Evolutionary conservation across 371 early-diverging fungal genomes (phyloP).

Genomic region (Lichtheimia ornata): DNA sequence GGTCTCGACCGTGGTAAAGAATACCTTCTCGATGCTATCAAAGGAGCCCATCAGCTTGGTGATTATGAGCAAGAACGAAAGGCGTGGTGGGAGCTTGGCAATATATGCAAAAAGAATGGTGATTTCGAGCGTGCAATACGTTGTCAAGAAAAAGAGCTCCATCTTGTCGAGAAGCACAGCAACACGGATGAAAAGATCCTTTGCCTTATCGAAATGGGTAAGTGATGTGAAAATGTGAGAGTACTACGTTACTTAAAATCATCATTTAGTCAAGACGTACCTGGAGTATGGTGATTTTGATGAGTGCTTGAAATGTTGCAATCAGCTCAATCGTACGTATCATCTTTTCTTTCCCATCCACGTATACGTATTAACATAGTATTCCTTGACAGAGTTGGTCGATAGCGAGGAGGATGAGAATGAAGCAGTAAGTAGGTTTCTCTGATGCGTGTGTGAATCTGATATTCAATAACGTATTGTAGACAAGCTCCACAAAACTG

Average conservation of each 20-base stretch:
- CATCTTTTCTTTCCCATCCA: no score
- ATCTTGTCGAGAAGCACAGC: slow-evolving; percentile 13
- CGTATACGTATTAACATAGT: no score
- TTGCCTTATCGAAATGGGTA: slow-evolving; percentile 36
- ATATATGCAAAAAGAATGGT: slow-evolving; percentile 20
- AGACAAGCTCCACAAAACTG: background rate
- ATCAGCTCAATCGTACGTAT: slow-evolving; percentile 16
- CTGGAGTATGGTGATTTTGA: slow-evolving; percentile 19
- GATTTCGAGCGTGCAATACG: slow-evolving; percentile 17
- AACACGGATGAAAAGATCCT: slow-evolving; percentile 23
- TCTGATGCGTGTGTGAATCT: no score
- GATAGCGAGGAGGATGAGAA: no score
- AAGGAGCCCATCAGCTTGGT: slow-evolving; percentile 15
- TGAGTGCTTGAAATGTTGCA: slow-evolving; percentile 10
- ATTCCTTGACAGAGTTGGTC: no score
- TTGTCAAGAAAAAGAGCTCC: slow-evolving; percentile 31
- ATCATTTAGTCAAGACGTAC: slow-evolving; percentile 14
- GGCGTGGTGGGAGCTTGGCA: slow-evolving; percentile 41
- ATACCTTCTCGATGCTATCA: slow-evolving; percentile 21
- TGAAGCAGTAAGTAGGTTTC: no score
- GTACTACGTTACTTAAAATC: no score
- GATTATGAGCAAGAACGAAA: slow-evolving; percentile 23
- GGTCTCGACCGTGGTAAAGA: slow-evolving; percentile 11
- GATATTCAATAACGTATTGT: background rate
- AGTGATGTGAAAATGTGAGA: background rate